A percentile compares a stretch with the other conserved stretches of the same genome.
Evolutionary conservation across 2,329 filamentous ascomycete species (phyloP).

Genomic region (Penicillium sp.): DNA sequence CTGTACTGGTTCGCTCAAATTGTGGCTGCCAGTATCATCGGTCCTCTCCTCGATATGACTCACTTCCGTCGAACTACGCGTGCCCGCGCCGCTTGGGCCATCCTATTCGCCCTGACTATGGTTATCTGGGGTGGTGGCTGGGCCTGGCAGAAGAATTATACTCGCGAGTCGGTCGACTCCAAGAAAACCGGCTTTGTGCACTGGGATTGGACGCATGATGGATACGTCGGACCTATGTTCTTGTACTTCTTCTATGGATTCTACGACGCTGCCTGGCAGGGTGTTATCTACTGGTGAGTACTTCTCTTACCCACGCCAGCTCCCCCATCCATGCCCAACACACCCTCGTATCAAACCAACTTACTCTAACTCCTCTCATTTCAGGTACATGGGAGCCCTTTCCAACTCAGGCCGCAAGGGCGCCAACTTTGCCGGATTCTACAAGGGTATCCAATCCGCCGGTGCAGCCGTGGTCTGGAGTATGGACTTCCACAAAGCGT

Average conservation of each 20-base stretch:
- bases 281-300: constrained; percentile 75
- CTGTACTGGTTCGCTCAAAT: constrained; percentile 80
- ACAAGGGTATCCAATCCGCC: constrained; percentile 1
- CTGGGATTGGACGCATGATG: constrained; percentile 46
- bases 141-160: constrained; percentile 69
- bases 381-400: constrained; percentile 3
- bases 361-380: not conserved
- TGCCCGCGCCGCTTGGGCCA: constrained; percentile 58
- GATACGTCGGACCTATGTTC: constrained; percentile 79
- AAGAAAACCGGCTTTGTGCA: constrained; percentile 21
- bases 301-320: not conserved
- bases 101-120: constrained; percentile 73
- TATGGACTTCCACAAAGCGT: not conserved
- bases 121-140: constrained; percentile 81
- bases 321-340: too few relatives aligned
- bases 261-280: constrained; percentile 87
- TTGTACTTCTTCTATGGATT: constrained; percentile 87
- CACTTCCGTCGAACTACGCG: constrained; percentile 55
- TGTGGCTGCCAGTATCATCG: constrained; percentile 72
- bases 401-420: constrained; percentile 5
- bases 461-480: constrained; percentile 4
- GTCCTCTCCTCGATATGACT: constrained; percentile 70
- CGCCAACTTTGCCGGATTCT: constrained; percentile 1
- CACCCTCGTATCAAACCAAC: not conserved
- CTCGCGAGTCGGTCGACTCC: constrained; percentile 49